Percentiles rank a stretch among this genome's conserved stretches.
Evolutionary conservation across 75 land plant species (phyloP).

Genomic region (Pinus albicaulis): DNA sequence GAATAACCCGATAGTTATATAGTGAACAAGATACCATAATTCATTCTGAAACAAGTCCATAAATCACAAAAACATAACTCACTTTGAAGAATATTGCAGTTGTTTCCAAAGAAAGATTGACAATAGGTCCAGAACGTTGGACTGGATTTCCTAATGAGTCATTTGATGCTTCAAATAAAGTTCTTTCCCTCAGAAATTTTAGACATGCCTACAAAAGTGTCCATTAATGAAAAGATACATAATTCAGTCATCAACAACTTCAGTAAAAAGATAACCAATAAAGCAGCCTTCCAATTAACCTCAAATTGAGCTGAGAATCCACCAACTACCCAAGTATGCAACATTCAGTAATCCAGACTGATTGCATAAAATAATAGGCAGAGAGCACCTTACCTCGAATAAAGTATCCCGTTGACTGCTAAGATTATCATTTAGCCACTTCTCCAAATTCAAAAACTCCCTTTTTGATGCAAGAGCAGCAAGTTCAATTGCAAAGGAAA

Average conservation of each 20-base stretch:
- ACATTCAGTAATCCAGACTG: neutral
- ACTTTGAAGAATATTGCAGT: slow-evolving; percentile 68
- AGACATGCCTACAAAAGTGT: slow-evolving; percentile 66
- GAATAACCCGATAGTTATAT: slow-evolving; percentile 6
- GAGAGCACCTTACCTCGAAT: slow-evolving; percentile 55
- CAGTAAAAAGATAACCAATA: neutral
- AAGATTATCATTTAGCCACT: slow-evolving; percentile 75
- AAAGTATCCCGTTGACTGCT: slow-evolving; percentile 57
- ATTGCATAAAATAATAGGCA: neutral
- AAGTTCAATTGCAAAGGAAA: slow-evolving; percentile 54
- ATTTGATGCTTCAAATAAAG: slow-evolving; percentile 28
- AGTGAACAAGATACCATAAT: neutral
- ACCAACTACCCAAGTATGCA: neutral
- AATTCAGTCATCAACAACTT: neutral
- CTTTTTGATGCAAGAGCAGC: slow-evolving; percentile 70
- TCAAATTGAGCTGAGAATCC: neutral
- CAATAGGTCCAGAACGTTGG: slow-evolving; percentile 28
- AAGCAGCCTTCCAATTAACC: neutral
- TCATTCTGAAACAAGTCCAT: neutral
- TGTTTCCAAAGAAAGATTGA: slow-evolving; percentile 43
- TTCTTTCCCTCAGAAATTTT: slow-evolving; percentile 62
- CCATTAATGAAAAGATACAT: neutral
- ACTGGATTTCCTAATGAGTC: slow-evolving; percentile 27
- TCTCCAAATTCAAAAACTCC: slow-evolving; percentile 71
- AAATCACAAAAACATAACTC: neutral